phyloP scores from a whole-genome alignment of 371 early-diverging fungal species.

The Dichotomocladium elegans region DNA sequence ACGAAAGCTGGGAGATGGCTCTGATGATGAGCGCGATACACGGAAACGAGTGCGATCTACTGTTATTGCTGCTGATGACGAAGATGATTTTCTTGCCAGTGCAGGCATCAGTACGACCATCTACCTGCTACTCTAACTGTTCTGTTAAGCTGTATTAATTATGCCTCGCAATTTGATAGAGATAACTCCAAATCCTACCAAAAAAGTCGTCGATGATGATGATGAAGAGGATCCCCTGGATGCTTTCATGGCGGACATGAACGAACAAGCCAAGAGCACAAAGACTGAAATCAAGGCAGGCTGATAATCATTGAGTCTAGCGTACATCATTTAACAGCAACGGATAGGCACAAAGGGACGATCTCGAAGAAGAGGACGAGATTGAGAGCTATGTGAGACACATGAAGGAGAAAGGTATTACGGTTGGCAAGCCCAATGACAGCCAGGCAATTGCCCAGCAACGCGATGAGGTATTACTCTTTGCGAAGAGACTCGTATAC shows the following conservation, averaged over 20 bases:
- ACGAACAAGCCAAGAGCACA: conserved; percentile 52
- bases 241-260: conserved; percentile 85
- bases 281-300: conserved; percentile 46
- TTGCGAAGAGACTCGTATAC: background rate
- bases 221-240: conserved; percentile 83
- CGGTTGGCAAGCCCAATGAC: conserved; percentile 58
- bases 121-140: no score
- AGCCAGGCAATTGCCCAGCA: background rate
- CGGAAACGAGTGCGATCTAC: conserved; percentile 10
- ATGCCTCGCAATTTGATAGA: background rate
- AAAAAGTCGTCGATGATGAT: conserved; percentile 22
- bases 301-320: no score
- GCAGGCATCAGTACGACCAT: conserved; percentile 23
- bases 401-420: conserved; percentile 73
- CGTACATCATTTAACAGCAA: no score
- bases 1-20: background rate
- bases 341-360: conserved; percentile 47
- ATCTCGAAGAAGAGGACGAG: conserved; percentile 78
- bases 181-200: background rate
- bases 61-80: conserved; percentile 15
- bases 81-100: conserved; percentile 19
- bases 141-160: background rate
- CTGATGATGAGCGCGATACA: conserved; percentile 4
- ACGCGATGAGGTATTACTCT: conserved; percentile 55
- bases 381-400: conserved; percentile 75